Evolutionary conservation across 148 eudicot species (phyloP).

Genomic region (Beta vulgaris): DNA sequence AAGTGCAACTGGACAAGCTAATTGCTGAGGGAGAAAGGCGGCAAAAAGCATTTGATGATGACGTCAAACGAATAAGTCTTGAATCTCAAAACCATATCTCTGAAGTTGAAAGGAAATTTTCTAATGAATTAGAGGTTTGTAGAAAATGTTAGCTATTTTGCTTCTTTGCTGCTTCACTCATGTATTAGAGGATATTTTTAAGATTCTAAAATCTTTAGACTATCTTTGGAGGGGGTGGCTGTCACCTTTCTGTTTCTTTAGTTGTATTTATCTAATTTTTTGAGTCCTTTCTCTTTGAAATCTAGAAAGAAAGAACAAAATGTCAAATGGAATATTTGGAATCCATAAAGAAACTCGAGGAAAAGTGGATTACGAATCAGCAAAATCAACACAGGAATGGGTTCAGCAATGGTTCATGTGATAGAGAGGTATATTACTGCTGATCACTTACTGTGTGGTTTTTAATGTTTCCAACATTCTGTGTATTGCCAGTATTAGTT

Average conservation of each 20-base stretch:
- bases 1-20: conserved; percentile 83
- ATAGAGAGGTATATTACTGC: conserved; percentile 49
- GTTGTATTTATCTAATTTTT: conserved; percentile 11
- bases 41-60: conserved; percentile 76
- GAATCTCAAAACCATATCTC: conserved; percentile 68
- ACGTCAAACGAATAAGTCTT: conserved; percentile 59
- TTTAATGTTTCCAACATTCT: not conserved
- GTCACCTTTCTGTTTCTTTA: not conserved
- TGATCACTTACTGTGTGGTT: not conserved
- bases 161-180: conserved; percentile 12
- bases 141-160: conserved; percentile 13
- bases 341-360: conserved; percentile 88
- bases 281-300: conserved; percentile 8
- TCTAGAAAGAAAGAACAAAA: conserved; percentile 78
- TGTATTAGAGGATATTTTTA: conserved; percentile 16
- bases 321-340: conserved; percentile 99
- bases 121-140: conserved; percentile 73
- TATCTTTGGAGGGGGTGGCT: not conserved
- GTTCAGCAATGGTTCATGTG: conserved; percentile 33
- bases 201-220: not conserved
- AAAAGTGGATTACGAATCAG: conserved; percentile 72
- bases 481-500: not conserved
- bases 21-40: conserved; percentile 89
- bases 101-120: conserved; percentile 73
- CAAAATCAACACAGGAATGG: conserved; percentile 64